Conservation (phyloP, 1,284 basidiomycete genomes). For the Cryptococcus floricola region DNA sequence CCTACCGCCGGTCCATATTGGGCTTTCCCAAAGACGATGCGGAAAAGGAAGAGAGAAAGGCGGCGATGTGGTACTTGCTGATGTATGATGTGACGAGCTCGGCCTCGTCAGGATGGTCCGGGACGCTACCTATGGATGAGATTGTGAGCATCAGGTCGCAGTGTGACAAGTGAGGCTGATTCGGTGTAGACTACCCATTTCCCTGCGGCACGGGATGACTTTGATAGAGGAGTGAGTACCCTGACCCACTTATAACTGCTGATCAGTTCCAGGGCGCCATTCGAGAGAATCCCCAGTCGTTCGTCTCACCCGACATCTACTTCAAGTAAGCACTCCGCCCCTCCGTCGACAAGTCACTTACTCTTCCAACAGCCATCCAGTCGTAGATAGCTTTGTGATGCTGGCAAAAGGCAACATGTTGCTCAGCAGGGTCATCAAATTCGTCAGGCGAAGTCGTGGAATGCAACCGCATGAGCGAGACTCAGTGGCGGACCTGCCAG, state of each 20-base stretch:
- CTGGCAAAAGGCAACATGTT: constrained; percentile 34
- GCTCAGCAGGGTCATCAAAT: constrained; percentile 29
- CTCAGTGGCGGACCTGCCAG: constrained; percentile 11
- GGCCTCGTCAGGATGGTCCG: constrained; percentile 34
- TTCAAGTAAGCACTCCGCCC: constrained; percentile 18
- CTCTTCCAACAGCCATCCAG: constrained; percentile 26
- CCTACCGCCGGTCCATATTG: constrained; percentile 17
- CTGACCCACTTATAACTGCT: no score
- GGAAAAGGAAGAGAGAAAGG: constrained; percentile 38
- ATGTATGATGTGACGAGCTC: constrained; percentile 19
- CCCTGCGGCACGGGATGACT: constrained; percentile 24
- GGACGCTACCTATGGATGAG: constrained; percentile 28
- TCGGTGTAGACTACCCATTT: constrained; percentile 18
- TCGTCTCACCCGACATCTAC: constrained; percentile 31
- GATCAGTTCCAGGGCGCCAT: constrained; percentile 6
- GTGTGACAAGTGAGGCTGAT: background rate
- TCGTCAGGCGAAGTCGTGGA: constrained; percentile 15
- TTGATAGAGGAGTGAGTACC: constrained; percentile 13
- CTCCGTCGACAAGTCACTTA: no score
- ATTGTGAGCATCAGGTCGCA: constrained; percentile 21
- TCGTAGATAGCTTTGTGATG: constrained; percentile 36
- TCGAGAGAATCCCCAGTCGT: constrained; percentile 34
- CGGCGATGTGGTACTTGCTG: constrained; percentile 24
- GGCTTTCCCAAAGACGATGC: constrained; percentile 21
- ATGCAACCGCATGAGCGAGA: constrained; percentile 10